Evolutionary conservation across 2,329 filamentous ascomycete genomes (phyloP), one percentile per base, ranked within the genome.

Genomic region (Dactylellina cionopaga): DNA sequence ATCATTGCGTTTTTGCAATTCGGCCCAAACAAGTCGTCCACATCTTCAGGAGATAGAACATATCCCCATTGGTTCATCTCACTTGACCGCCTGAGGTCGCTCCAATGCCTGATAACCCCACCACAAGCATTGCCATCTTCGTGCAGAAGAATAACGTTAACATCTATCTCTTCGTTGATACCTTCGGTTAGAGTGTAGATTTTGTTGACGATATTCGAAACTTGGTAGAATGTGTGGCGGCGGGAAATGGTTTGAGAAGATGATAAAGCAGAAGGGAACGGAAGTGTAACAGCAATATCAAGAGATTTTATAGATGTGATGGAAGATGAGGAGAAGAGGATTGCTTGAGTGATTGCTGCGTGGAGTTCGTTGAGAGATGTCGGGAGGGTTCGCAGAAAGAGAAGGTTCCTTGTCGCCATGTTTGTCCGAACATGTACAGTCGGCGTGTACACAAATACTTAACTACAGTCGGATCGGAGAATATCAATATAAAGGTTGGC

Each of bases 1-100:
- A 47, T 68, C 17, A 77, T 52, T 15, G 79, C 77, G 17, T 77
- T 75, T n/a, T 80, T 76, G 15, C 52, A 64, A 51, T 51, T 76
- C 58, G 33, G 59, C 7, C 25, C 69, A 31, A 73, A 65, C 25
- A 60, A 41, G 13, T 73, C 69, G 15, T 66, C 69, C 6, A 54
- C 69, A 17, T 73, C 69, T 27, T 73, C 69, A 17, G 62, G 52
- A 11, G 60, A 73, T n/a, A 73, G 35, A 35, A 73, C 66, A 15
- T 55, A 60, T 5, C 27, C 47, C 69, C 69, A 65, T 22, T 10
- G 31, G 6, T 46, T 54, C 6, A 66, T 33, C 35, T 66, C 69
- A 15, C 63, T 73, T 6, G 54, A 33, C 17, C 66, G 44, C 6
- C 69, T 47, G 1, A 73, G 29, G 24, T 65, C 69, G 19, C 31